A percentile compares a stretch with the other conserved stretches of the same genome.
phyloP scores from a whole-genome alignment of 441 rosid species.

The Corymbia calophylla region DNA sequence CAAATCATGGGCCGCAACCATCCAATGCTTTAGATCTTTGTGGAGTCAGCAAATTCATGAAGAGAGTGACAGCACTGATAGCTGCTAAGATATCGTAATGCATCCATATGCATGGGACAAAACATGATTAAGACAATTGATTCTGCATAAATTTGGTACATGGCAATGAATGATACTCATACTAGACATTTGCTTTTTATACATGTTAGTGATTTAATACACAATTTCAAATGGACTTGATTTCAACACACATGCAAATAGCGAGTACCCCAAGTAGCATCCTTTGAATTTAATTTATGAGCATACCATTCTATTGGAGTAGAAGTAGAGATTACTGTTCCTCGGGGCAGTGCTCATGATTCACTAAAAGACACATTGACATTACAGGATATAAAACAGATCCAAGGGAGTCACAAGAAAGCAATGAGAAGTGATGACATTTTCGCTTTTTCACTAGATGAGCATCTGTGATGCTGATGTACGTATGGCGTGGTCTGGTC shows the following conservation, averaged over 20 bases:
- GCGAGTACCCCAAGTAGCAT: background rate
- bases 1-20: background rate
- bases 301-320: background rate
- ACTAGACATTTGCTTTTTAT: background rate
- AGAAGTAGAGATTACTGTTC: background rate
- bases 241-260: background rate
- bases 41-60: background rate
- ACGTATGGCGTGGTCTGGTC: background rate
- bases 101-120: background rate
- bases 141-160: background rate
- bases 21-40: background rate
- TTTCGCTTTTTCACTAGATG: background rate
- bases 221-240: background rate
- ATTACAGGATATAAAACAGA: background rate
- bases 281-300: background rate
- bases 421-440: background rate
- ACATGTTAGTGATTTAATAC: background rate
- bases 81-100: background rate
- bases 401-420: background rate
- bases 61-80: background rate
- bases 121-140: background rate
- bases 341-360: background rate
- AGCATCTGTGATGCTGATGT: background rate
- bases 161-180: background rate
- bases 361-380: background rate